Base-by-base conservation (phyloP, 2,329 filamentous ascomycete species). In the Aspergillus texensis region DNA sequence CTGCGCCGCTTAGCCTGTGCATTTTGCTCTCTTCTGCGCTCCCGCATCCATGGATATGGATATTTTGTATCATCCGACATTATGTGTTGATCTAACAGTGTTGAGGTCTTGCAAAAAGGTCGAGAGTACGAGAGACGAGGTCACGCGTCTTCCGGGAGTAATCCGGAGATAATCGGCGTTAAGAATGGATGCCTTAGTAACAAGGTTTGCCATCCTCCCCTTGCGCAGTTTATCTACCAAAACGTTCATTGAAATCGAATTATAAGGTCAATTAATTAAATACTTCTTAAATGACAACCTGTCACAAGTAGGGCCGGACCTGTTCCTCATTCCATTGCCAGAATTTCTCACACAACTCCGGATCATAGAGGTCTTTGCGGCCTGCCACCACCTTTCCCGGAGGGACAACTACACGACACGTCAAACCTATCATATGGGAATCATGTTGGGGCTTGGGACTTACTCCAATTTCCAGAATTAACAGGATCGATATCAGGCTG, bases 291-390 rank as follows among this genome's bases (percentile, higher is more conserved):
- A n/a, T 0, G 6, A n/a, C 19, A n/a, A 4, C 19, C 19, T 3
- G 0, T 24, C n/a, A 62, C 4, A 62, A 5, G 32, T 46, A 62
- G 0, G 36, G 3, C 4, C 12, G 36, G 39, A 63, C 19, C 52
- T 63, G 61, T 34, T 63, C 57, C 45, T 60, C 57, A 30, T 60
- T 63, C 61, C 61, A 63, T 14, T 57, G 50, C 61, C 61, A 63
- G 21, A 56, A 63, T 30, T 53, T 63, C 26, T 21, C 21, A 14
- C 21, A 26, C 43, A 41, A 11, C 3, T 36, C 61, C 1, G 34
- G 10, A 10, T 63, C 61, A 26, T 60, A 32, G 6, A 63, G 24
- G 34, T 63, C 61, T 21, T 32, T 36, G 11, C 61, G 52, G 0
- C 28, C 39, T 9, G 46, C 36, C 1, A 26, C n/a, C 1, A 63